These are phyloP conservation scores for Boletus bicolor DNA, from an alignment of 768 basidiomycete species.

Conservation along the genomic window DNA sequence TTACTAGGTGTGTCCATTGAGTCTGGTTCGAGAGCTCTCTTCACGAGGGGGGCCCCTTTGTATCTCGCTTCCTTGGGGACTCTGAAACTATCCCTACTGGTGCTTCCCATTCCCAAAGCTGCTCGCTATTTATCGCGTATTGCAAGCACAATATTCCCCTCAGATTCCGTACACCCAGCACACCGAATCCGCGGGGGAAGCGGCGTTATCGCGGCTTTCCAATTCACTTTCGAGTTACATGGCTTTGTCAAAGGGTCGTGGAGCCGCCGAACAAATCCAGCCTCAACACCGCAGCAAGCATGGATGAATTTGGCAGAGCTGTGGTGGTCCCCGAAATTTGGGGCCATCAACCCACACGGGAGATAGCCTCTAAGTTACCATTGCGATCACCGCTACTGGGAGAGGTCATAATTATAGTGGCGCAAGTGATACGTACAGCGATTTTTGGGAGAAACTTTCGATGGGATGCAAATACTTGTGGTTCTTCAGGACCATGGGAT, in stretches of 20 bases:
- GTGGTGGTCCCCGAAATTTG: background rate
- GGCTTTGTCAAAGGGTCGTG: background rate
- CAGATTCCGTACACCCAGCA: background rate
- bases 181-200: slow-evolving; percentile 5
- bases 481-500: background rate
- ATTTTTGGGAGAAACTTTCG: background rate
- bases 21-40: background rate
- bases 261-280: background rate
- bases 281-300: background rate
- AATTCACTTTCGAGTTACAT: background rate
- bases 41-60: background rate
- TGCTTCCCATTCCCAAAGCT: background rate
- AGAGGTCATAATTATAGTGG: background rate
- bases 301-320: background rate
- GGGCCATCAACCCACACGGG: background rate
- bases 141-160: background rate
- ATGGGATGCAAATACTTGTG: background rate
- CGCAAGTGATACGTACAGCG: background rate
- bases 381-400: background rate
- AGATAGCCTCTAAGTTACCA: background rate
- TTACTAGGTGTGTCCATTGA: background rate
- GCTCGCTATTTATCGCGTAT: background rate
- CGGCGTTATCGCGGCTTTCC: slow-evolving; percentile 7
- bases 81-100: background rate
- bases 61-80: background rate